These are phyloP conservation scores for Kondoa subrosea DNA, from an alignment of 768 basidiomycete species.

Conservation along the genomic window DNA sequence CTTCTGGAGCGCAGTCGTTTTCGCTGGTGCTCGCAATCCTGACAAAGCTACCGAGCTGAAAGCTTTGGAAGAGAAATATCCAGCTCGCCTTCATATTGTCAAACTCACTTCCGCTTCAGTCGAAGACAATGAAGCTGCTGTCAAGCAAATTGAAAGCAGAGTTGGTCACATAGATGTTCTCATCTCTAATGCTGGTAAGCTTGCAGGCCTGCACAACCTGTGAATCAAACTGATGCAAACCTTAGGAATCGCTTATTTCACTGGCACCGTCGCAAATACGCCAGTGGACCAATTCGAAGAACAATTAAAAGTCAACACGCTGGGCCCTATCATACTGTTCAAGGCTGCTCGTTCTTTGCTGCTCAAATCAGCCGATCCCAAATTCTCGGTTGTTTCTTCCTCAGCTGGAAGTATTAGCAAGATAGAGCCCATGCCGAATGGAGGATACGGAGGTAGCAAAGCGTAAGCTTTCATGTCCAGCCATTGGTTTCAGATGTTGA, in stretches of 20 bases:
- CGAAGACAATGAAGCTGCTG: slow-evolving; percentile 18
- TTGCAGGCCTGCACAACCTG: background rate
- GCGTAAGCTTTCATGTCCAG: too few relatives aligned
- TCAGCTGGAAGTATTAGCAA: slow-evolving; percentile 9
- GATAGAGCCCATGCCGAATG: too few relatives aligned
- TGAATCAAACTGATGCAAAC: slow-evolving; percentile 5
- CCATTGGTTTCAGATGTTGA: too few relatives aligned
- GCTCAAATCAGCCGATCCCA: background rate
- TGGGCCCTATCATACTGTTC: slow-evolving; percentile 25
- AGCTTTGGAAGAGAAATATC: background rate
- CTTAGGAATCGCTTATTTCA: slow-evolving; percentile 3
- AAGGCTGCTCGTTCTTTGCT: slow-evolving; percentile 21
- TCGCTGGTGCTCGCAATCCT: slow-evolving; percentile 21
- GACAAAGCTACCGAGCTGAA: slow-evolving; percentile 11
- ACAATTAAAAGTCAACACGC: slow-evolving; percentile 18
- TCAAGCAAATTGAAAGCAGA: slow-evolving; percentile 14
- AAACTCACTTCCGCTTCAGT: slow-evolving; percentile 17
- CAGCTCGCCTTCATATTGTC: slow-evolving; percentile 19
- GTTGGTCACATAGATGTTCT: slow-evolving; percentile 24
- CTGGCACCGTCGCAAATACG: background rate
- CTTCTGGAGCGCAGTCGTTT: too few relatives aligned
- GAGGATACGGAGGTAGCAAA: too few relatives aligned
- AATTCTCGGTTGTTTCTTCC: slow-evolving; percentile 21
- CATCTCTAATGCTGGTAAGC: slow-evolving; percentile 27
- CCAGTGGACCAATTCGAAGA: background rate